These are phyloP conservation scores for Panicum miliaceum DNA, from an alignment of 176 grass and related monocot species.

Conservation along the genomic window DNA sequence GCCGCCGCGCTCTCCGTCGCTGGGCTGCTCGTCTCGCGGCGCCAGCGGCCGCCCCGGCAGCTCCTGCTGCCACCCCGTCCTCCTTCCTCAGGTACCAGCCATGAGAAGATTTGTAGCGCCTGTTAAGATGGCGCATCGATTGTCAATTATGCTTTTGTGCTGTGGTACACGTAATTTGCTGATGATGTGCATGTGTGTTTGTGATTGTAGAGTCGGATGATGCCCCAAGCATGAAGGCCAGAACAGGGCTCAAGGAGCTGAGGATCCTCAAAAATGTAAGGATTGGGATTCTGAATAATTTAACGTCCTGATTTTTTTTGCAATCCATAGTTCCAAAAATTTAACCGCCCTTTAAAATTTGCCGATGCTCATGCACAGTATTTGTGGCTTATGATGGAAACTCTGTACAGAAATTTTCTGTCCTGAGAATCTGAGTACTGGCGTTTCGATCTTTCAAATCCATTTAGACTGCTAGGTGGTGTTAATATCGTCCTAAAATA, in stretches of 20 bases:
- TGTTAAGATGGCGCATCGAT: neutral
- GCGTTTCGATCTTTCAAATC: neutral
- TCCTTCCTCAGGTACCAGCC: conserved; percentile 38
- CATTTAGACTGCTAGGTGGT: conserved; percentile 22
- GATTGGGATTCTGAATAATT: conserved; percentile 1
- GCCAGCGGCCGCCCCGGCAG: conserved; percentile 37
- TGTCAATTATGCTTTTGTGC: neutral
- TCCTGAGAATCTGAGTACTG: conserved; percentile 4
- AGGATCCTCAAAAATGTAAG: conserved; percentile 68
- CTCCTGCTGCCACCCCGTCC: conserved; percentile 40
- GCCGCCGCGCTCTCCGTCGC: conserved; percentile 66
- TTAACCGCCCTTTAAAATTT: neutral
- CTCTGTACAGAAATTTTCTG: neutral
- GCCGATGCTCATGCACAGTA: neutral
- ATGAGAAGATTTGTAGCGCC: conserved; percentile 12
- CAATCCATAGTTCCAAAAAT: neutral
- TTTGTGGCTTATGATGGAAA: neutral
- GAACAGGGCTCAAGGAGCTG: conserved; percentile 65
- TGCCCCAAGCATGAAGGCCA: conserved; percentile 25
- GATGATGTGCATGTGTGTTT: conserved; percentile 11
- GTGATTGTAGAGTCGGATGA: conserved; percentile 36
- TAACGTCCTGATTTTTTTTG: neutral
- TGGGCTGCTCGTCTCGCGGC: conserved; percentile 67
- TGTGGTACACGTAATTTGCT: neutral
- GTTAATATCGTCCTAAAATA: neutral